These are phyloP conservation scores for Rubroboletus pulcherrimus DNA, from an alignment of 768 basidiomycete species.

Conservation along the genomic window DNA sequence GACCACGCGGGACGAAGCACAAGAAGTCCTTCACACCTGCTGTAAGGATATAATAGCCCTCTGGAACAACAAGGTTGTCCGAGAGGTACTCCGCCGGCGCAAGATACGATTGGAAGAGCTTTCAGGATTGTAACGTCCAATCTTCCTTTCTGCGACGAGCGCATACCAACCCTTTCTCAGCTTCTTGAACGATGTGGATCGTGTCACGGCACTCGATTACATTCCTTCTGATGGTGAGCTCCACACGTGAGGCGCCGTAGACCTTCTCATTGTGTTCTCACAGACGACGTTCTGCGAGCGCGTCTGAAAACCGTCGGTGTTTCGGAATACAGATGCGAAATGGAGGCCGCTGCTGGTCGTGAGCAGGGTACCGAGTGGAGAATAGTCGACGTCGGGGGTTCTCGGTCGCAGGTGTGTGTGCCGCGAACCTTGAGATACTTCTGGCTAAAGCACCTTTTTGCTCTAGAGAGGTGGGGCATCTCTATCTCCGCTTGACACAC, in stretches of 20 bases:
- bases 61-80: conserved; percentile 43
- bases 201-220: conserved; percentile 43
- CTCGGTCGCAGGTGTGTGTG: conserved; percentile 44
- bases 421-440: background rate
- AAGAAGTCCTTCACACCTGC: conserved; percentile 39
- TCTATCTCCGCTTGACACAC: background rate
- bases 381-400: conserved; percentile 53
- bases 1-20: conserved; percentile 34
- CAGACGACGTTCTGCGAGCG: conserved; percentile 51
- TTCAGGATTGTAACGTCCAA: conserved; percentile 42
- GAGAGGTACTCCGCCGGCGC: conserved; percentile 40
- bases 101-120: conserved; percentile 49
- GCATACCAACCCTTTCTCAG: conserved; percentile 19
- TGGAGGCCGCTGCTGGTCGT: conserved; percentile 55
- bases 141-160: background rate
- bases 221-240: conserved; percentile 45
- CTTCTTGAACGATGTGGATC: conserved; percentile 50
- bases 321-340: conserved; percentile 78
- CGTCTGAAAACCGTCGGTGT: conserved; percentile 67
- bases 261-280: conserved; percentile 4
- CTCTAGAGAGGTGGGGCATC: conserved; percentile 34
- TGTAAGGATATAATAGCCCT: conserved; percentile 42
- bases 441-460: background rate
- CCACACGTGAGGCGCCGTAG: background rate
- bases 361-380: conserved; percentile 54